phyloP scores from a whole-genome alignment of 2,329 filamentous ascomycete genomes.

The Neofusicoccum sp. region DNA sequence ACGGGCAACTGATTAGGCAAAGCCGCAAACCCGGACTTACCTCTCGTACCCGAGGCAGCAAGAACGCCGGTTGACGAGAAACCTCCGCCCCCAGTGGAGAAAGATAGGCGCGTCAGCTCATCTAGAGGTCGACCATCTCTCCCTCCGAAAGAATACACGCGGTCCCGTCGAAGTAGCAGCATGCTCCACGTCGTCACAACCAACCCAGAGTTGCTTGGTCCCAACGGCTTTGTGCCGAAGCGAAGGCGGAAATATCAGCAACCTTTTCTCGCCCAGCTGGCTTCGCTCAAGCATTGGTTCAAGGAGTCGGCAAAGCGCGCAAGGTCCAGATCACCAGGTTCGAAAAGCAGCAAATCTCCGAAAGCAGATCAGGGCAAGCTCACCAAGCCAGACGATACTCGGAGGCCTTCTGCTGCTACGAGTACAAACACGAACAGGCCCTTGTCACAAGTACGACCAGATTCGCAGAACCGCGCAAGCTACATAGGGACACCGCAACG shows the following conservation, averaged over 20 bases:
- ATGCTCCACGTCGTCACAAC: slow-evolving; percentile 82
- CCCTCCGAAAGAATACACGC: slow-evolving; percentile 76
- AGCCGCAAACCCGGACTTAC: slow-evolving; percentile 63
- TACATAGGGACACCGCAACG: slow-evolving; percentile 36
- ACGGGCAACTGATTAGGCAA: slow-evolving; percentile 1
- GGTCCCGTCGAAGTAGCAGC: slow-evolving; percentile 75
- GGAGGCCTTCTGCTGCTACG: slow-evolving; percentile 35
- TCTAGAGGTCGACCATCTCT: slow-evolving; percentile 76
- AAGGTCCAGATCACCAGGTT: slow-evolving; percentile 28
- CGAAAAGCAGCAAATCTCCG: slow-evolving; percentile 23
- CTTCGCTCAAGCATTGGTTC: slow-evolving; percentile 72
- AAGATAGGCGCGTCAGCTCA: slow-evolving; percentile 74
- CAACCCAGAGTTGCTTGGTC: slow-evolving; percentile 63
- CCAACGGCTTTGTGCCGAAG: slow-evolving; percentile 60
- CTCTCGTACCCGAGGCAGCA: slow-evolving; percentile 69
- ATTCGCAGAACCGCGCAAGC: slow-evolving; percentile 41
- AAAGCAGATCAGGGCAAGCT: slow-evolving; percentile 36
- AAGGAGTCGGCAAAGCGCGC: slow-evolving; percentile 67
- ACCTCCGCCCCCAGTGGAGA: slow-evolving; percentile 72
- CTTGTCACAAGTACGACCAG: slow-evolving; percentile 40
- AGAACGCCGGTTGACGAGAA: slow-evolving; percentile 43
- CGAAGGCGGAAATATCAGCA: slow-evolving; percentile 61
- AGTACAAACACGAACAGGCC: slow-evolving; percentile 34
- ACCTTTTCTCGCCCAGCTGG: slow-evolving; percentile 67
- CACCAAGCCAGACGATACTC: slow-evolving; percentile 31